Percentiles rank a stretch among this genome's conserved stretches.
phyloP scores from a whole-genome alignment of 2,329 filamentous ascomycete species.

The Trichoderma aggressivum region DNA sequence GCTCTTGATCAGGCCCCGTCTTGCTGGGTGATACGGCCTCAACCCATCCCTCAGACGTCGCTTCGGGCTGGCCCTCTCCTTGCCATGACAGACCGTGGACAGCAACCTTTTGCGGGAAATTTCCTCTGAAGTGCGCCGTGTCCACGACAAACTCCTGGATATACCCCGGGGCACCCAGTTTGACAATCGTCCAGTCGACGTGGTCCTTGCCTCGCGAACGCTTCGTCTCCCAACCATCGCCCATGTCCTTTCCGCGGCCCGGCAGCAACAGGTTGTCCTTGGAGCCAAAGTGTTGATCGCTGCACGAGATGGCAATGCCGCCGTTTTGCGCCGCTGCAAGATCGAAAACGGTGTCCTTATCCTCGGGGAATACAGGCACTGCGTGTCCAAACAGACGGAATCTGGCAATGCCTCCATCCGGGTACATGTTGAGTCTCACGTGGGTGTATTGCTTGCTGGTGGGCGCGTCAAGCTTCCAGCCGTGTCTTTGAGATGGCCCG shows the following conservation, averaged over 20 bases:
- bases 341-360: constrained; percentile 65
- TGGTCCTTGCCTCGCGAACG: constrained; percentile 69
- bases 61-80: constrained; percentile 50
- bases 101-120: constrained; percentile 75
- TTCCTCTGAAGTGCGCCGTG: constrained; percentile 79
- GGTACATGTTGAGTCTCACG: constrained; percentile 78
- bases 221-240: constrained; percentile 83
- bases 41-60: constrained; percentile 59
- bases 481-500: constrained; percentile 69
- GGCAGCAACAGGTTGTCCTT: constrained; percentile 79
- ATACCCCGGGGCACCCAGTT: constrained; percentile 63
- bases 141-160: constrained; percentile 70
- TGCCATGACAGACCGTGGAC: constrained; percentile 60
- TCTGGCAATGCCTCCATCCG: constrained; percentile 77
- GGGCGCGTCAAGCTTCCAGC: constrained; percentile 61
- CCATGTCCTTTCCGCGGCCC: constrained; percentile 78
- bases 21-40: constrained; percentile 65
- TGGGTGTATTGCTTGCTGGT: constrained; percentile 71
- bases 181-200: constrained; percentile 77
- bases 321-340: constrained; percentile 77
- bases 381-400: constrained; percentile 76
- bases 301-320: constrained; percentile 70
- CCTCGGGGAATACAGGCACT: constrained; percentile 70
- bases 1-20: constrained; percentile 70
- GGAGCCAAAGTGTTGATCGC: constrained; percentile 80